These are phyloP conservation scores for Coemansia sp. DNA, from an alignment of 192 early-diverging fungal genomes.

Conservation along the genomic window DNA sequence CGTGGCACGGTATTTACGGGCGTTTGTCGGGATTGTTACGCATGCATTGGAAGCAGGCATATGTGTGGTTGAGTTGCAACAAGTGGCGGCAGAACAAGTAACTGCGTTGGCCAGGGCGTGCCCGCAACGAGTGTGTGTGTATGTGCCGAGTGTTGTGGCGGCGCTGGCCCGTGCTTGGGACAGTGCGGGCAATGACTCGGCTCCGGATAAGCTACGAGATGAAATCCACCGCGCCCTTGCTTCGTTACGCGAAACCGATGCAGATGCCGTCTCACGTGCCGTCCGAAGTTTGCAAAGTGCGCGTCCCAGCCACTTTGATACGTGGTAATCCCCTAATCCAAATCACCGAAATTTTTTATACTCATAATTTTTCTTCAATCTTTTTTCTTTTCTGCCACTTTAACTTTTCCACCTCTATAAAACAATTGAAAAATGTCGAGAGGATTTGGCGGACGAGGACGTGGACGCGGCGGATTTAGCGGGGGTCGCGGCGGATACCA, in stretches of 20 bases:
- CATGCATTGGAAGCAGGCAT: conserved; percentile 18
- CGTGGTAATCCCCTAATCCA: neutral
- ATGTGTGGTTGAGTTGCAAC: conserved; percentile 26
- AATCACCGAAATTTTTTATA: neutral
- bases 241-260: neutral
- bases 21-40: conserved; percentile 29
- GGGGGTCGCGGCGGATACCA: conserved; percentile 55
- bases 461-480: conserved; percentile 29
- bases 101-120: conserved; percentile 21
- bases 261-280: neutral
- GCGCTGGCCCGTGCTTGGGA: conserved; percentile 44
- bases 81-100: conserved; percentile 21
- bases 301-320: neutral
- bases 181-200: neutral
- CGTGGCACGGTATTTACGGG: conserved; percentile 29
- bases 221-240: neutral
- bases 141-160: conserved; percentile 25
- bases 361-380: neutral
- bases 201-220: neutral
- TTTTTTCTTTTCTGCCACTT: neutral
- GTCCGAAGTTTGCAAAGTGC: neutral
- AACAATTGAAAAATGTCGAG: conserved; percentile 30
- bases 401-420: too few species aligned
- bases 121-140: conserved; percentile 18
- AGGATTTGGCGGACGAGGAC: conserved; percentile 39